Evolutionary conservation across 768 basidiomycete genomes (phyloP), one percentile per base, ranked within the genome.

Genomic region (Phylloporus rhodoxanthus): DNA sequence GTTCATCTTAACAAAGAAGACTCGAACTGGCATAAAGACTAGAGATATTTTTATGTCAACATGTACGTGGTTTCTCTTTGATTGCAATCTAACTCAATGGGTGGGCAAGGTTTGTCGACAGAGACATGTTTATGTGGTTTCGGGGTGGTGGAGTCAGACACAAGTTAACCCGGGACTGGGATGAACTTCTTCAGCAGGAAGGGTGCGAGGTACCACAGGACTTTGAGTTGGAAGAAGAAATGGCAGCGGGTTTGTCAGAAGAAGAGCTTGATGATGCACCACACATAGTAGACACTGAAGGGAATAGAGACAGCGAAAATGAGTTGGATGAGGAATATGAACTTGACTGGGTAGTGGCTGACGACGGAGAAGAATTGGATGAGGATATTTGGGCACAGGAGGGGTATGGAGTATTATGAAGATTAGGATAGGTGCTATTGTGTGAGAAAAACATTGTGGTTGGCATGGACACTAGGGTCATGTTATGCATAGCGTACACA

Each of bases 91-190:
- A 6, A 14, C 13, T 29, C 20, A 28, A 11, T 23, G 19, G 37
- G 32, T 36, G 15, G n/a, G 36, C 36, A 36, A 36, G 36, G 36
- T 36, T 36, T 9, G 36, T 36, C 17, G 9, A 36, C 36, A 36
- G 36, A 9, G 36, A 52, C 13, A 47, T 52, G 34, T 52, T 52
- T 23, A 64, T 70, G 63, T 52, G 64, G 0, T 68, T 57, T 21
- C 42, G 47, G 4, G 70, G 70, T 0, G 64, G 66, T 0, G 65
- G 65, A 0, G 52, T 71, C 10, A 66, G 70, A 0, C 70, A 72
- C 46, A 54, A 45, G 19, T 2, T 20, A 20, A 39, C 37, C 5
- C 37, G 11, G 9, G 37, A 20, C 14, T 33, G 32, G 32, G 14
- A 33, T 15, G 32, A 14, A 14, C 15, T 33, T 33, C 32, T 33